Conservation (phyloP, 2,329 filamentous ascomycete species). For the Aspergillus latus region DNA sequence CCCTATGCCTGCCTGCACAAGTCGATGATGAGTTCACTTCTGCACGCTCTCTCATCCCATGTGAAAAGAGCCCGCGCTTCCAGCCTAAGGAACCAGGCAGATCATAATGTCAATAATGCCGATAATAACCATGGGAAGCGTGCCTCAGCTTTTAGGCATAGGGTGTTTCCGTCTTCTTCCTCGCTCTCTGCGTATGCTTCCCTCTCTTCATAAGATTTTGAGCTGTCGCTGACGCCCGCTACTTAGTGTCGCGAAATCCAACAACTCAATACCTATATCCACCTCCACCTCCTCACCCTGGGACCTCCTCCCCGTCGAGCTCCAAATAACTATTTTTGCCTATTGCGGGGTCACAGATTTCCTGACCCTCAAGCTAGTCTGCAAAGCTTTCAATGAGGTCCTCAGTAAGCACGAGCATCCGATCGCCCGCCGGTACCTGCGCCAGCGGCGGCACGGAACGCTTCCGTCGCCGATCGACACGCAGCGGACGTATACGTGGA, state of each 20-base stretch:
- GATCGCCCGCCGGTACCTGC: constrained; percentile 45
- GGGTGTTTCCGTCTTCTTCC: constrained; percentile 24
- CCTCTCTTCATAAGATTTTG: background rate
- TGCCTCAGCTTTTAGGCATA: constrained; percentile 22
- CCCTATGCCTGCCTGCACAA: background rate
- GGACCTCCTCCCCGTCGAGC: constrained; percentile 43
- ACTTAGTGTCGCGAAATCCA: constrained; percentile 27
- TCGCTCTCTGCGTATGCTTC: constrained; percentile 28
- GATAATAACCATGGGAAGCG: constrained; percentile 14
- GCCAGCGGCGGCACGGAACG: constrained; percentile 43
- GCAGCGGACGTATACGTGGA: constrained; percentile 40
- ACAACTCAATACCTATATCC: constrained; percentile 18
- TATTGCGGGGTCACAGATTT: constrained; percentile 42
- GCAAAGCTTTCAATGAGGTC: constrained; percentile 38
- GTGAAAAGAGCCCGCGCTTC: constrained; percentile 36
- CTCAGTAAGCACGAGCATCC: constrained; percentile 39
- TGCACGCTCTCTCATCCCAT: constrained; percentile 29
- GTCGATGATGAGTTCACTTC: constrained; percentile 37
- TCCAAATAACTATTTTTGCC: constrained; percentile 44
- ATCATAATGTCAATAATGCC: constrained; percentile 19
- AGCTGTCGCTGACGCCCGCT: constrained; percentile 4
- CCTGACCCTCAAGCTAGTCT: constrained; percentile 40
- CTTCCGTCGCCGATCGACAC: constrained; percentile 41
- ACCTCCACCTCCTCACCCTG: constrained; percentile 34
- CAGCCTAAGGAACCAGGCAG: constrained; percentile 30